These are phyloP conservation scores for Rachicladosporium sp. DNA, from an alignment of 2,329 filamentous ascomycete species.

Conservation along the genomic window DNA sequence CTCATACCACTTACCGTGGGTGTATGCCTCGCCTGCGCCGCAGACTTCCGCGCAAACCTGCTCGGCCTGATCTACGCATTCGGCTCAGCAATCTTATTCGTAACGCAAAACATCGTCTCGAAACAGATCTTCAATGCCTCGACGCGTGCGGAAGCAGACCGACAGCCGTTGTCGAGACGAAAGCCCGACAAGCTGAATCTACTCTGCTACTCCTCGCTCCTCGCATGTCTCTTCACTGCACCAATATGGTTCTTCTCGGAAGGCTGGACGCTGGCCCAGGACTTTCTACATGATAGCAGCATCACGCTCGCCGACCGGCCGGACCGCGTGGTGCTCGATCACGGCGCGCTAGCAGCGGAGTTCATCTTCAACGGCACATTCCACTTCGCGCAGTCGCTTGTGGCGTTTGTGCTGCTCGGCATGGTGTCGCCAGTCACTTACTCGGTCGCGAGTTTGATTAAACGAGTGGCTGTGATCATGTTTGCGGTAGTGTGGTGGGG, in stretches of 20 bases:
- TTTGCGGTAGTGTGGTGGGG: constrained; percentile 95
- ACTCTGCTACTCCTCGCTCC: constrained; percentile 87
- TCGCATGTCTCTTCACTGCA: constrained; percentile 76
- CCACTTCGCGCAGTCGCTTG: constrained; percentile 91
- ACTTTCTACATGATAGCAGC: constrained; percentile 70
- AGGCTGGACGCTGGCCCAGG: constrained; percentile 62
- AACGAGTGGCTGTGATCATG: constrained; percentile 92
- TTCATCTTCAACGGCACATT: constrained; percentile 95
- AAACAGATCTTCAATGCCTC: constrained; percentile 97
- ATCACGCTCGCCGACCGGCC: constrained; percentile 66
- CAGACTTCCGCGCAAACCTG: constrained; percentile 79
- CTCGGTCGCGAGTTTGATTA: constrained; percentile 89
- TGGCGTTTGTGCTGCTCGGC: constrained; percentile 84
- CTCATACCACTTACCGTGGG: constrained; percentile 71
- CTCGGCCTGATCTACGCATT: constrained; percentile 84
- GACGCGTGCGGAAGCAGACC: constrained; percentile 67
- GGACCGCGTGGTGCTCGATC: constrained; percentile 47
- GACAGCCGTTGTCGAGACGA: constrained; percentile 47
- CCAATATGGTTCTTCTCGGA: constrained; percentile 93
- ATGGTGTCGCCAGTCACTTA: constrained; percentile 95
- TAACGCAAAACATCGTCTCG: constrained; percentile 96
- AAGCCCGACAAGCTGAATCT: constrained; percentile 96
- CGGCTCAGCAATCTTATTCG: constrained; percentile 82
- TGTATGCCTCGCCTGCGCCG: constrained; percentile 93
- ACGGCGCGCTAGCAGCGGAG: constrained; percentile 55